Base-by-base conservation (phyloP, 768 basidiomycete species). In the Postia placenta region DNA sequence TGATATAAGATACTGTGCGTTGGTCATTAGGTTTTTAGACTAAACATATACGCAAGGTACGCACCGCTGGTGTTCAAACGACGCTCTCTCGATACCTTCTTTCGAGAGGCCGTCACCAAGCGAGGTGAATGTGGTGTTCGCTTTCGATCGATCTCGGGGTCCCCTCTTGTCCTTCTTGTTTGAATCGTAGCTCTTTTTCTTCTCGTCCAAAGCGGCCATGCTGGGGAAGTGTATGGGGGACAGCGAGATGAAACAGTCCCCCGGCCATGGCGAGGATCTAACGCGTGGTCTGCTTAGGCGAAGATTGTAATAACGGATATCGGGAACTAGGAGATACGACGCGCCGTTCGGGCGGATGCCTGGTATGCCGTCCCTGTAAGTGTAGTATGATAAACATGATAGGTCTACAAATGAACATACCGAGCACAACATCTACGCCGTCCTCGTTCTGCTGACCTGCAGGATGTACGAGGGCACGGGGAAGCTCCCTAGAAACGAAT, bases 11-110 rank as follows among this genome's bases (percentile, higher is more conserved):
- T 15, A 7, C 30, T 33, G 7, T 33, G 30, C 30, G 9, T 7
- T 33, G 30, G 9, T 33, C 9, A 33, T 33, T 33, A 33, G n/a
- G n/a, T 15, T 33, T 7, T 7, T 33, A 33, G 30, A 15, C 30
- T 33, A 33, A 7, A 33, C 15, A 15, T 7, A 15, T n/a, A 15
- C 30, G 15, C 15, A 33, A 33, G 19, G 20, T 23, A 42, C 57
- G 11, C 24, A 61, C 62, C 62, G 51, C 30, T 64, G 62, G 24
- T 60, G 54, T 22, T 64, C 62, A 36, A 64, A 64, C 1, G 41
- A 38, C 3, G 57, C 56, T 11, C 62, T 45, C 9, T 40, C 37
- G 4, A 17, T 45, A 0, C 60, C 60, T 0, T 23, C 42, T 1
- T 23, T n/a, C 3, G 54, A 46, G 1, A 42, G 42, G 0, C 41